Conservation (phyloP, 352 stramenopile species). For the Globisporangium nagaii region DNA sequence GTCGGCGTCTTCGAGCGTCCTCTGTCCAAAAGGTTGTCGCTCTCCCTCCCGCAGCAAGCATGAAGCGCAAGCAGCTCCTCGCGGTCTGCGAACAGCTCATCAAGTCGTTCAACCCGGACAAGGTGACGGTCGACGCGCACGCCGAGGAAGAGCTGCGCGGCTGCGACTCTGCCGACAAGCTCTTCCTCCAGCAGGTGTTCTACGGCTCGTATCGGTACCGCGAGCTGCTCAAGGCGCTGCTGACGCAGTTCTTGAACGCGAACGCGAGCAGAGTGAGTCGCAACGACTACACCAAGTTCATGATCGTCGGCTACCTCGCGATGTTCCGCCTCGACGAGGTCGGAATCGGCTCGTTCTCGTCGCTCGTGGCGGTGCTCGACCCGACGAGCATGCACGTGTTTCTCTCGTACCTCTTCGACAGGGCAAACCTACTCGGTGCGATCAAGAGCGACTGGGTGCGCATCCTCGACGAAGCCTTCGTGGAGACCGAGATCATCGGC, state of each 20-base stretch:
- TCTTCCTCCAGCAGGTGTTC: slow-evolving; percentile 86
- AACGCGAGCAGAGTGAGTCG: slow-evolving; percentile 72
- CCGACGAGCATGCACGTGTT: slow-evolving; percentile 85
- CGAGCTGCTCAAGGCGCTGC: slow-evolving; percentile 66
- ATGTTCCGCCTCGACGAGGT: slow-evolving; percentile 90
- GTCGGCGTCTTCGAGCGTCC: too few species aligned
- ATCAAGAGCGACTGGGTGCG: slow-evolving; percentile 77
- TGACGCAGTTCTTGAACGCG: slow-evolving; percentile 81
- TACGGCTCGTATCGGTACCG: slow-evolving; percentile 90
- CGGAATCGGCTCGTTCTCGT: slow-evolving; percentile 52
- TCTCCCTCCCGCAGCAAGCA: too few species aligned
- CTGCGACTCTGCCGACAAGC: slow-evolving; percentile 33
- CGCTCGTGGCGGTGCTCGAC: slow-evolving; percentile 60
- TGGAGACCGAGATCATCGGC: slow-evolving; percentile 65
- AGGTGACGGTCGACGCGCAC: slow-evolving; percentile 73
- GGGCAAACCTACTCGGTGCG: slow-evolving; percentile 44
- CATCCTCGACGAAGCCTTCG: slow-evolving; percentile 81
- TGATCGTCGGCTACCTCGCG: slow-evolving; percentile 85
- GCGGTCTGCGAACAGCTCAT: slow-evolving; percentile 63
- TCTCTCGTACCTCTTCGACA: slow-evolving; percentile 83
- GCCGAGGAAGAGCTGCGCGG: slow-evolving; percentile 51
- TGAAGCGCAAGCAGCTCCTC: slow-evolving; percentile 80
- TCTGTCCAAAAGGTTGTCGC: too few species aligned
- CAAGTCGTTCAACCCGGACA: slow-evolving; percentile 70
- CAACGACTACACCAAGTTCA: slow-evolving; percentile 88